Conservation (phyloP, 306 rosid species). For the Quercus wislizeni region DNA sequence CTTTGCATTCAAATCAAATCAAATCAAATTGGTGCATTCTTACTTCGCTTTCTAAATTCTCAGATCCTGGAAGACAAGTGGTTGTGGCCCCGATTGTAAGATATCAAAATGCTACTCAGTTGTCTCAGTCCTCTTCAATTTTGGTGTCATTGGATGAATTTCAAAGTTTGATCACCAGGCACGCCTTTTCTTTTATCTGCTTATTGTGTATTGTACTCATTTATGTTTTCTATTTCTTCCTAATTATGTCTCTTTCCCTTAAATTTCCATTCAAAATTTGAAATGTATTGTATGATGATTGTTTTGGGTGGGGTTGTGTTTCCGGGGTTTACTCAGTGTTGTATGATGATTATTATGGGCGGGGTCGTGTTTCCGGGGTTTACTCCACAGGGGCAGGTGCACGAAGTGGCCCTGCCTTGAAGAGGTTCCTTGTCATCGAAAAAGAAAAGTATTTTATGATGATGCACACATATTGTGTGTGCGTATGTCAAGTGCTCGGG, state of each 20-base stretch:
- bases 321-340: too few species aligned
- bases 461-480: too few species aligned
- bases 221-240: not conserved
- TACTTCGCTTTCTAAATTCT: constrained; percentile 6
- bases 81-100: constrained; percentile 74
- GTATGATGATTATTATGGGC: too few species aligned
- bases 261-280: too few species aligned
- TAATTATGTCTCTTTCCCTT: not conserved
- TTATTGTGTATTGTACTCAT: not conserved
- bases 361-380: too few species aligned
- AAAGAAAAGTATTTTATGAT: too few species aligned
- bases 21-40: not conserved
- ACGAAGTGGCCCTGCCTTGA: too few species aligned
- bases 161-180: constrained; percentile 68
- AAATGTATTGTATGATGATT: too few species aligned
- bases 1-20: not conserved
- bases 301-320: too few species aligned
- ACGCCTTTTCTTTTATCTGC: constrained; percentile 8
- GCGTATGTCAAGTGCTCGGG: too few species aligned
- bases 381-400: too few species aligned
- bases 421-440: too few species aligned
- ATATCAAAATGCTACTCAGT: constrained; percentile 39
- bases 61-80: constrained; percentile 89
- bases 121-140: constrained; percentile 60
- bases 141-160: constrained; percentile 66